These are phyloP conservation scores for Rhododendron ferrugineum DNA, from an alignment of 148 eudicot species.

Conservation along the genomic window DNA sequence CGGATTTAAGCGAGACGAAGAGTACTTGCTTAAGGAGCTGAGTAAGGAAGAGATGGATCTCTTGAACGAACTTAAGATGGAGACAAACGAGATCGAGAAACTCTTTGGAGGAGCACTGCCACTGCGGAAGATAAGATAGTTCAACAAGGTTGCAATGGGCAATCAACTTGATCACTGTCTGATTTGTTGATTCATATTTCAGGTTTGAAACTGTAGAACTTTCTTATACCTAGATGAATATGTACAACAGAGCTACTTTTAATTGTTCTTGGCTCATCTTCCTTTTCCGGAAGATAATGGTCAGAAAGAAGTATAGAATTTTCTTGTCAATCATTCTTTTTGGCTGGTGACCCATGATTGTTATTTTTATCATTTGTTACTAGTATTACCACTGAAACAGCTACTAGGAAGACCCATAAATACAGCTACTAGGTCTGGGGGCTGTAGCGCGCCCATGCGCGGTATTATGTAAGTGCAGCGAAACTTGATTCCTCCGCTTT, in stretches of 20 bases:
- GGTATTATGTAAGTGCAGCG: not conserved
- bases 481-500: not conserved
- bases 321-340: not conserved
- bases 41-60: slow-evolving; percentile 87
- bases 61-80: slow-evolving; percentile 71
- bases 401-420: not conserved
- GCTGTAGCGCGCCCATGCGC: not conserved
- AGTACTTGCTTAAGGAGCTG: slow-evolving; percentile 58
- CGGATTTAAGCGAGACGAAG: slow-evolving; percentile 70
- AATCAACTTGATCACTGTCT: not conserved
- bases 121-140: slow-evolving; percentile 67
- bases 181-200: not conserved
- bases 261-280: not conserved
- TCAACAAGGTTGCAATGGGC: slow-evolving; percentile 9
- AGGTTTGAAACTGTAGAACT: not conserved
- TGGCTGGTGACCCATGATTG: not conserved
- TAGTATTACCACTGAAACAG: not conserved
- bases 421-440: not conserved
- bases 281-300: not conserved
- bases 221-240: not conserved
- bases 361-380: not conserved
- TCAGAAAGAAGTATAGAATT: not conserved
- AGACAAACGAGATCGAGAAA: slow-evolving; percentile 78
- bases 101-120: slow-evolving; percentile 81
- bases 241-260: not conserved